phyloP scores from a whole-genome alignment of 768 basidiomycete genomes.

The Calocybe cyanea region DNA sequence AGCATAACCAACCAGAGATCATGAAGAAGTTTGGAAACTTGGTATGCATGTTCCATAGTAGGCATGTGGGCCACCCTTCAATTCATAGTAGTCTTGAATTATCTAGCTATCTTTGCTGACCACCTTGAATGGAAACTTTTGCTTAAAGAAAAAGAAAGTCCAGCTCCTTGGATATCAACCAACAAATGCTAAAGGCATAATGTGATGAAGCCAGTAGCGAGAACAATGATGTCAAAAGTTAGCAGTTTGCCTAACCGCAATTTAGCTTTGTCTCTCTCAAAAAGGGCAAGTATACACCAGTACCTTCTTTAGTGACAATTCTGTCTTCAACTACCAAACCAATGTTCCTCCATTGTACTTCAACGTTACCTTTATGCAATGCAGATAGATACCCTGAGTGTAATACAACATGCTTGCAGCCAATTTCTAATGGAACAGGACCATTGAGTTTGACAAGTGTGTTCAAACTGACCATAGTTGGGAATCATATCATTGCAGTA shows the following conservation, averaged over 20 bases:
- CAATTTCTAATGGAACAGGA: no score
- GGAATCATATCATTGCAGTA: slow-evolving; percentile 45
- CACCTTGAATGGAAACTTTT: no score
- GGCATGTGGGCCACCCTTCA: no score
- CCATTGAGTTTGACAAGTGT: no score
- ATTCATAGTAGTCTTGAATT: no score
- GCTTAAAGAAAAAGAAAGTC: no score
- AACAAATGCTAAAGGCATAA: slow-evolving; percentile 19
- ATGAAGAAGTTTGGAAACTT: no score
- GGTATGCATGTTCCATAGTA: no score
- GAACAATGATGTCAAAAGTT: slow-evolving; percentile 35
- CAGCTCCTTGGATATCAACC: no score
- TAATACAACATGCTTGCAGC: slow-evolving; percentile 52
- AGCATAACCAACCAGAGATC: no score
- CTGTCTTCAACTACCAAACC: slow-evolving; percentile 36
- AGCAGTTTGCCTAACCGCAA: slow-evolving; percentile 25
- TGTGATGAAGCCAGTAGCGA: slow-evolving; percentile 32
- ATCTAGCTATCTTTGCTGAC: no score
- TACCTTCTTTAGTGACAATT: slow-evolving; percentile 37
- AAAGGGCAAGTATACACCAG: neutral
- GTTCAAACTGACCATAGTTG: slow-evolving; percentile 34
- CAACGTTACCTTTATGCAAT: slow-evolving; percentile 43
- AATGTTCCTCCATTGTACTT: slow-evolving; percentile 38
- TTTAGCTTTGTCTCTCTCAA: slow-evolving; percentile 9
- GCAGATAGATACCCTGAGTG: slow-evolving; percentile 43